Conservation (phyloP, 2,329 filamentous ascomycete genomes). For the Colletotrichum sp. region DNA sequence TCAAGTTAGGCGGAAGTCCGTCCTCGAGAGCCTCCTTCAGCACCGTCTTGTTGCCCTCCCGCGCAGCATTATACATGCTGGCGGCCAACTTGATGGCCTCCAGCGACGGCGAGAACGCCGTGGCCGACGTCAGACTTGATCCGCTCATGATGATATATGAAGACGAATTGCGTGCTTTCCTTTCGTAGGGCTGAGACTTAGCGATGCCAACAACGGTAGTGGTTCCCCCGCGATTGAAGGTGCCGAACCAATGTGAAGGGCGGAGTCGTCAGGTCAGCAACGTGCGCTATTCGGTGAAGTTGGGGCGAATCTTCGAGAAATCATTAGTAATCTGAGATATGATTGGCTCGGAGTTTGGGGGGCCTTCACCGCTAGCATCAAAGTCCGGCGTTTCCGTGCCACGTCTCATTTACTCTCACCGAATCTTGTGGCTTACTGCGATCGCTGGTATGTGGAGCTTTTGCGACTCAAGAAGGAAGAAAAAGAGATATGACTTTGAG, state of each 20-base stretch:
- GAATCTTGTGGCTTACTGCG: neutral
- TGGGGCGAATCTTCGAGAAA: constrained; percentile 18
- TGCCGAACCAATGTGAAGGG: neutral
- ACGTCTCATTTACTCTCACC: neutral
- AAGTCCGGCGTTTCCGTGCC: neutral
- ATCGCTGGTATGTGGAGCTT: neutral
- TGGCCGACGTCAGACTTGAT: constrained; percentile 6
- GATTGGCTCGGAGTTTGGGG: neutral
- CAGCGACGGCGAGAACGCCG: constrained; percentile 50
- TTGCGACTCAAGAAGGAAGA: neutral
- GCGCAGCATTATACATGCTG: constrained; percentile 71
- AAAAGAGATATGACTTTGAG: neutral
- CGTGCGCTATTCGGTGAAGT: neutral
- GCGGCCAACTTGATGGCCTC: constrained; percentile 70
- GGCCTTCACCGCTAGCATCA: neutral
- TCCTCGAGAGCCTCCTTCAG: constrained; percentile 68
- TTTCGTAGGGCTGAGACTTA: neutral
- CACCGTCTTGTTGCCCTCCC: constrained; percentile 60
- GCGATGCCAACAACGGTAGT: neutral
- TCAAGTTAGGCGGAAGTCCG: constrained; percentile 72
- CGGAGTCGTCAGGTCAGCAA: neutral
- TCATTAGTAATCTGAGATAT: neutral
- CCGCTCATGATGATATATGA: constrained; percentile 6
- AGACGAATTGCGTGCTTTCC: neutral
- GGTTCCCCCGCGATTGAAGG: neutral